Percentiles rank a stretch among this genome's conserved stretches.
Evolutionary conservation across 163 green algal genomes (phyloP).

Genomic region (Coccomyxa subellipsoidea): DNA sequence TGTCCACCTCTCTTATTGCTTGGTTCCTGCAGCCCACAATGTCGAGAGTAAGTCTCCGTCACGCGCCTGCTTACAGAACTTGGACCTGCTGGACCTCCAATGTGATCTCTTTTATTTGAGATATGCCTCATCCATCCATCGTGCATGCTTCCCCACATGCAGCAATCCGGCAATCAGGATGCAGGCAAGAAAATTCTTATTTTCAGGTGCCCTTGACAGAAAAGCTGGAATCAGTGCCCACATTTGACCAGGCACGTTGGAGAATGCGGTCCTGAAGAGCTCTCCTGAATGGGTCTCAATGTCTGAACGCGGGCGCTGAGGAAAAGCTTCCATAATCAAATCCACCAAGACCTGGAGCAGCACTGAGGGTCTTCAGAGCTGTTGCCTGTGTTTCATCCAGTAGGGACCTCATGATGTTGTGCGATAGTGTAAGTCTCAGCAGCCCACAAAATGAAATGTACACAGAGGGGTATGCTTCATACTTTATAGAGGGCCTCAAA

Average conservation of each 20-base stretch:
- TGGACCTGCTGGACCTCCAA: too few species aligned
- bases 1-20: background rate
- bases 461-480: background rate
- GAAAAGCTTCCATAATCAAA: background rate
- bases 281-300: background rate
- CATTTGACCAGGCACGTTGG: background rate
- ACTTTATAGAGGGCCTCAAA: background rate
- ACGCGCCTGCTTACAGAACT: too few species aligned
- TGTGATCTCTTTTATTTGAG: too few species aligned
- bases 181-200: background rate
- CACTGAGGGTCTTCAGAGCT: too few species aligned
- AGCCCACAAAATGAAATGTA: too few species aligned
- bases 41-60: too few species aligned
- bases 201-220: too few species aligned
- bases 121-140: too few species aligned
- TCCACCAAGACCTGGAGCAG: background rate
- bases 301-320: background rate
- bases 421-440: too few species aligned
- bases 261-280: background rate
- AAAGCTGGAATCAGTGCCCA: background rate
- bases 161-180: background rate
- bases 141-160: too few species aligned
- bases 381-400: too few species aligned
- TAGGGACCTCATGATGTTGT: too few species aligned
- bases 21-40: background rate